These are phyloP conservation scores for Corymbia calophylla DNA, from an alignment of 441 rosid species.

Conservation along the genomic window DNA sequence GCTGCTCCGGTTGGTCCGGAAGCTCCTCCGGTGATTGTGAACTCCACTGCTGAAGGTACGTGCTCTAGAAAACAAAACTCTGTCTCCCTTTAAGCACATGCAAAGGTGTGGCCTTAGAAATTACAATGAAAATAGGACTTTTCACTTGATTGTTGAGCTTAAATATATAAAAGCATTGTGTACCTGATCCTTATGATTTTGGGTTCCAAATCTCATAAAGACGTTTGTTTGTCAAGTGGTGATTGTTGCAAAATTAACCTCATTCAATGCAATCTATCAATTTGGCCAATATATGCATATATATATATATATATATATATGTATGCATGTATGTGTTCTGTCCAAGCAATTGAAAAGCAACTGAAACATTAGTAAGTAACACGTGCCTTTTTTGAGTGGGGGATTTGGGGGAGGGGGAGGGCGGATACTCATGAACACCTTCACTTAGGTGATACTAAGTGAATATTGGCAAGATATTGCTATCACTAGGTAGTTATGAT, in stretches of 20 bases:
- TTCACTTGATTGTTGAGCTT: neutral
- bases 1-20: neutral
- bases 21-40: neutral
- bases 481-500: neutral
- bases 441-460: neutral
- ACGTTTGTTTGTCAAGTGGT: neutral
- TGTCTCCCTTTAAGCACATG: neutral
- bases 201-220: neutral
- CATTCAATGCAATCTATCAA: neutral
- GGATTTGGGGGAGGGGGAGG: neutral
- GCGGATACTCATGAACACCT: neutral
- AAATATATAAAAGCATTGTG: neutral
- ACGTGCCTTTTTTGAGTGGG: neutral
- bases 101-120: neutral
- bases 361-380: neutral
- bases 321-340: neutral
- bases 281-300: neutral
- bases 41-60: neutral
- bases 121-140: neutral
- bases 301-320: neutral
- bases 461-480: neutral
- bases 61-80: neutral
- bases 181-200: neutral
- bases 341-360: neutral
- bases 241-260: neutral